Conservation (phyloP, 2,329 filamentous ascomycete species). For the Aciculosporium take region DNA sequence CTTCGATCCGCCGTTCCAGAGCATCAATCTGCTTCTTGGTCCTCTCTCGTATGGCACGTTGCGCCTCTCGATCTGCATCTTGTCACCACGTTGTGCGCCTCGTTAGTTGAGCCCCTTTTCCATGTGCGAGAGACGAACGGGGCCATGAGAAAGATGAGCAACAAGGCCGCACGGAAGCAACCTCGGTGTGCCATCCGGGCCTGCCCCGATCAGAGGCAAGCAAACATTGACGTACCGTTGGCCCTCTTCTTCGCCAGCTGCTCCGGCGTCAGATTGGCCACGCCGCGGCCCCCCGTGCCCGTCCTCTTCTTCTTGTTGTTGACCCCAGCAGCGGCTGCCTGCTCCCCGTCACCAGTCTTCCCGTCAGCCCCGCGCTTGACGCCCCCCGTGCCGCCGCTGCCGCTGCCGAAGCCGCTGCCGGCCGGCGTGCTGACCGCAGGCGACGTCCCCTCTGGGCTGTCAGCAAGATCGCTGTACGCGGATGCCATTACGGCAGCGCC, state of each 20-base stretch:
- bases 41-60: slow-evolving; percentile 70
- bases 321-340: slow-evolving; percentile 6
- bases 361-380: slow-evolving; percentile 2
- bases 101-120: slow-evolving; percentile 3
- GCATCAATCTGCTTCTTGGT: slow-evolving; percentile 68
- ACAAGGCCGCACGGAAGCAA: too few species aligned
- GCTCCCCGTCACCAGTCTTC: not conserved
- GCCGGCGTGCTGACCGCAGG: not conserved
- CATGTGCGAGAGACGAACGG: not conserved
- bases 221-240: slow-evolving; percentile 31
- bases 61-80: slow-evolving; percentile 65
- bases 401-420: not conserved
- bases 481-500: slow-evolving; percentile 1
- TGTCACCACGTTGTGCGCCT: not conserved
- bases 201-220: not conserved
- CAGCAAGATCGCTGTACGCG: not conserved
- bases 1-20: slow-evolving; percentile 57
- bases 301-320: slow-evolving; percentile 31
- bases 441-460: slow-evolving; percentile 3
- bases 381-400: not conserved
- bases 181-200: too few species aligned
- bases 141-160: not conserved
- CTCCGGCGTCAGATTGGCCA: slow-evolving; percentile 56
- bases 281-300: slow-evolving; percentile 31
- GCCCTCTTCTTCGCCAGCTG: slow-evolving; percentile 55